Evolutionary conservation across 2,329 filamentous ascomycete genomes (phyloP).

Genomic region (Ampelomyces quisqualis): DNA sequence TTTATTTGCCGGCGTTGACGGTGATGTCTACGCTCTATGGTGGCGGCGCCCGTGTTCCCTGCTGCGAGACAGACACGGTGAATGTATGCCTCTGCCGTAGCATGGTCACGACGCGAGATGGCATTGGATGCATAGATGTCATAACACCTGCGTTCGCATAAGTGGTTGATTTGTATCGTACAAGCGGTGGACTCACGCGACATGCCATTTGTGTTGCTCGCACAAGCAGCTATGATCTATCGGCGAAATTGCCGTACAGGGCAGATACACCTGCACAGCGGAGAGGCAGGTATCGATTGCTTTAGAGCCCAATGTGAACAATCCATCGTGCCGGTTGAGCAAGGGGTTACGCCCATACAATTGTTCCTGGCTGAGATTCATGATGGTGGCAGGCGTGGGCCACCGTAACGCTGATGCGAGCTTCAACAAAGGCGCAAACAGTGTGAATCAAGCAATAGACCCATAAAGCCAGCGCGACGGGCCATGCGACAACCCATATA

Average conservation of each 20-base stretch:
- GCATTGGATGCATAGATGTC: conserved; percentile 10
- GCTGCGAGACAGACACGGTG: conserved; percentile 9
- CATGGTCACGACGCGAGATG: not conserved
- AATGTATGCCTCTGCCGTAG: not conserved
- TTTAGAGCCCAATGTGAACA: no score
- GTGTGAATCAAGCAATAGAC: not conserved
- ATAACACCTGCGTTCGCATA: conserved; percentile 6
- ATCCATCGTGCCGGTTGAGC: no score
- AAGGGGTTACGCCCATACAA: no score
- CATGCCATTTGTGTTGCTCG: conserved; percentile 16
- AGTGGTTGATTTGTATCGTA: not conserved
- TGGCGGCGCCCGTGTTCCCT: conserved; percentile 5
- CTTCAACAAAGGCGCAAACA: not conserved
- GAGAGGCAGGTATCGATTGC: conserved; percentile 2
- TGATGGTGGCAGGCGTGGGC: not conserved
- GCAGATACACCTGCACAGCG: conserved; percentile 2
- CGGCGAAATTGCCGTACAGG: conserved; percentile 1
- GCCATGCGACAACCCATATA: not conserved
- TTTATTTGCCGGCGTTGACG: conserved; percentile 12
- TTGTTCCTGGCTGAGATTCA: not conserved
- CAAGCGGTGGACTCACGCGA: conserved; percentile 5
- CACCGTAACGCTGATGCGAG: not conserved
- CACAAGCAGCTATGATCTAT: conserved; percentile 8
- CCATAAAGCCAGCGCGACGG: not conserved
- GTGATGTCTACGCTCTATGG: conserved; percentile 5